Conservation (phyloP, 140 eudicot species). For the Oenanthe javanica region DNA sequence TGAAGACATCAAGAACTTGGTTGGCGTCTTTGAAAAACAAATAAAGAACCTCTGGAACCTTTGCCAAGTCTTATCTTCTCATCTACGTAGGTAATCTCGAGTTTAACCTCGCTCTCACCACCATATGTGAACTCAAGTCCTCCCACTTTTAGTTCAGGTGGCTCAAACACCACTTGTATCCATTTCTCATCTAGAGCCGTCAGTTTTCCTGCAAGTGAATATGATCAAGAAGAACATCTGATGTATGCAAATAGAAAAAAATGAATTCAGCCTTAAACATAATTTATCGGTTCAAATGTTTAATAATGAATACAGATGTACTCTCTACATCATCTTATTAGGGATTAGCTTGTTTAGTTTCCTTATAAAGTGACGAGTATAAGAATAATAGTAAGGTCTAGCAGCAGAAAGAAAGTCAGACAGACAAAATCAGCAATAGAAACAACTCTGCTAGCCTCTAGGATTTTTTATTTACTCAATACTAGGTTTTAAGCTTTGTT, state of each 20-base stretch:
- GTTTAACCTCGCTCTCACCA: slow-evolving; percentile 87
- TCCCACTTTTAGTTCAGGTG: slow-evolving; percentile 78
- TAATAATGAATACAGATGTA: background rate
- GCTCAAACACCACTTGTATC: slow-evolving; percentile 93
- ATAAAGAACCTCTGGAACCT: slow-evolving; percentile 90
- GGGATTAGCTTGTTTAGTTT: too few species aligned
- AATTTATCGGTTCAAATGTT: background rate
- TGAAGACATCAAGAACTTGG: background rate
- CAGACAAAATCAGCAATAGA: background rate
- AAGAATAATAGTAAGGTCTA: background rate
- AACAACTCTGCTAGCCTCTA: background rate
- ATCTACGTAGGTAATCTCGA: slow-evolving; percentile 81
- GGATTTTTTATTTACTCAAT: too few species aligned
- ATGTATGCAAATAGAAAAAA: background rate
- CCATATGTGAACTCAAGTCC: slow-evolving; percentile 64
- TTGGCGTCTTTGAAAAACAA: slow-evolving; percentile 75
- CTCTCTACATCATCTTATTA: background rate
- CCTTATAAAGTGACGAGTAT: background rate
- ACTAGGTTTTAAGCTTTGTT: background rate
- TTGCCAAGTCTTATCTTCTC: slow-evolving; percentile 77
- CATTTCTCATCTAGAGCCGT: slow-evolving; percentile 81
- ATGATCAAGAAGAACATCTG: background rate
- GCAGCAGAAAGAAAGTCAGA: background rate
- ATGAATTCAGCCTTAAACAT: background rate
- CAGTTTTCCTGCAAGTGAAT: slow-evolving; percentile 51